phyloP scores from a whole-genome alignment of 345 rosid genomes.

The Toxicodendron radicans region DNA sequence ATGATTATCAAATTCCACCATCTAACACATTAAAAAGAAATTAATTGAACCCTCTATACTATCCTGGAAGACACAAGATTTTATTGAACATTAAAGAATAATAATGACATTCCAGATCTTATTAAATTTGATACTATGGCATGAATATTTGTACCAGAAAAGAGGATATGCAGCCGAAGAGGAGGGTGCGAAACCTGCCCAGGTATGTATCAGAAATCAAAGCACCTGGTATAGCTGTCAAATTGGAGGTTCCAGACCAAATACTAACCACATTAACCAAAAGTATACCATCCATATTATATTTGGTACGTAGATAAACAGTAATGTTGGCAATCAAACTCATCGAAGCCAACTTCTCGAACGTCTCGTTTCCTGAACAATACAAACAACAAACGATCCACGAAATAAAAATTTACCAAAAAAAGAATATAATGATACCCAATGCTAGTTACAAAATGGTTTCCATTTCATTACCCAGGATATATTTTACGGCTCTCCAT shows the following conservation, averaged over 20 bases:
- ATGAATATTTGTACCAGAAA: slow-evolving; percentile 34
- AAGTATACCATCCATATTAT: slow-evolving; percentile 54
- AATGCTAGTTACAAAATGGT: no score
- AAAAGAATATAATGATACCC: not conserved
- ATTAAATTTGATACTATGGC: not conserved
- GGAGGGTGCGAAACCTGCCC: slow-evolving; percentile 54
- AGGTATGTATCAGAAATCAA: slow-evolving; percentile 51
- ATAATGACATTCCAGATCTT: not conserved
- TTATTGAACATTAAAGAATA: not conserved
- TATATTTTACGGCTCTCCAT: slow-evolving; percentile 46
- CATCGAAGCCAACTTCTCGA: slow-evolving; percentile 74
- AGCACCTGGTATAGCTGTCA: slow-evolving; percentile 57
- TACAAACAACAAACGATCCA: not conserved
- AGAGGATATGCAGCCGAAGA: slow-evolving; percentile 47
- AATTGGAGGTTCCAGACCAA: slow-evolving; percentile 57
- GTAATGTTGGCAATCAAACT: slow-evolving; percentile 52
- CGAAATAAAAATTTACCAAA: not conserved
- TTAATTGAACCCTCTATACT: no score
- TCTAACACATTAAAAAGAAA: no score
- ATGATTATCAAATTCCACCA: not conserved
- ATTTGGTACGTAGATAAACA: slow-evolving; percentile 47
- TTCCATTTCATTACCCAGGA: slow-evolving; percentile 28
- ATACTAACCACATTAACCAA: slow-evolving; percentile 50
- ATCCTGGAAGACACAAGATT: not conserved
- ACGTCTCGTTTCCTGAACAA: slow-evolving; percentile 53